These are phyloP conservation scores for Anthracocystis walkeri DNA, from an alignment of 1,284 basidiomycete genomes.

Conservation along the genomic window DNA sequence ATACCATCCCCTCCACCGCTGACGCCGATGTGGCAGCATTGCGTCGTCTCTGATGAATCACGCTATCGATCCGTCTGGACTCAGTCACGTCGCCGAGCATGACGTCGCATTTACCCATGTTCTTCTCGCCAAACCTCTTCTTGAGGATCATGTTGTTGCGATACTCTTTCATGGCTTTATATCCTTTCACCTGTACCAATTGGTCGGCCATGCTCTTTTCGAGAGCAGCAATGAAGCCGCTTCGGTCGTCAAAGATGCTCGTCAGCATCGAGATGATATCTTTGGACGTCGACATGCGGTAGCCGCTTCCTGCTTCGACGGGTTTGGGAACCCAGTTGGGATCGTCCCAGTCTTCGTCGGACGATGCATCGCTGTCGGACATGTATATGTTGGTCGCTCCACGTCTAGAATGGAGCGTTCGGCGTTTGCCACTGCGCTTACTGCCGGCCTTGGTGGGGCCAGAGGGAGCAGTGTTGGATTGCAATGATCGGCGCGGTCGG, in stretches of 20 bases:
- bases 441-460: not conserved
- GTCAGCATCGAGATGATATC: slow-evolving; percentile 67
- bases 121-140: slow-evolving; percentile 63
- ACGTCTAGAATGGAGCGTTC: slow-evolving; percentile 5
- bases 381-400: slow-evolving; percentile 15
- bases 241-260: slow-evolving; percentile 66
- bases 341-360: slow-evolving; percentile 51
- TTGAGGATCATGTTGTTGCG: slow-evolving; percentile 67
- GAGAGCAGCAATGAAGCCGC: slow-evolving; percentile 63
- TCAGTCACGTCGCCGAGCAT: slow-evolving; percentile 66
- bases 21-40: not conserved
- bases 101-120: slow-evolving; percentile 66
- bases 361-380: slow-evolving; percentile 45
- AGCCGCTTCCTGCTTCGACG: slow-evolving; percentile 57
- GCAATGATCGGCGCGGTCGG: slow-evolving; percentile 28
- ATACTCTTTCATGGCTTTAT: slow-evolving; percentile 59
- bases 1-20: slow-evolving; percentile 42
- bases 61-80: slow-evolving; percentile 51
- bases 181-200: slow-evolving; percentile 59
- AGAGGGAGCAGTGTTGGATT: slow-evolving; percentile 8
- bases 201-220: slow-evolving; percentile 65
- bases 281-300: slow-evolving; percentile 57
- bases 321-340: slow-evolving; percentile 59
- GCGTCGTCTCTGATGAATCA: slow-evolving; percentile 33
- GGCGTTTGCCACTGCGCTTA: slow-evolving; percentile 19